phyloP scores from a whole-genome alignment of 352 stramenopile species.

The Blastocystis sp. region DNA sequence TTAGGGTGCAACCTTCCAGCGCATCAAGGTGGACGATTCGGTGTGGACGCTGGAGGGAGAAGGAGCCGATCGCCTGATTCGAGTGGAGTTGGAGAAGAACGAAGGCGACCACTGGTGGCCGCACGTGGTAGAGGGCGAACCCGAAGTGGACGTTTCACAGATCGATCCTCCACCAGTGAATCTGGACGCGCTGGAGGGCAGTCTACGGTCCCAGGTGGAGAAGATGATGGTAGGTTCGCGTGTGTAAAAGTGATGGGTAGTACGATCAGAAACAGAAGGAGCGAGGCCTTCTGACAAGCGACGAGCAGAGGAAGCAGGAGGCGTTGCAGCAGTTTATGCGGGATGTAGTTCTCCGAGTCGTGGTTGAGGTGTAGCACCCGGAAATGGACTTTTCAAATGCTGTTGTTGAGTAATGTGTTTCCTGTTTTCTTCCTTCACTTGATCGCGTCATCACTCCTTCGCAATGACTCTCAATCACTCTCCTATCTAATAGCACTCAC shows the following conservation, averaged over 20 bases:
- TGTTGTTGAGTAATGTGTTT: conserved; percentile 27
- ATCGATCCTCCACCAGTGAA: conserved; percentile 42
- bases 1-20: conserved; percentile 35
- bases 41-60: conserved; percentile 65
- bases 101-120: conserved; percentile 67
- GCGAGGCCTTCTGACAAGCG: neutral
- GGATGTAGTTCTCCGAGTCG: neutral
- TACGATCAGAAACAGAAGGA: conserved; percentile 29
- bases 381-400: conserved; percentile 48
- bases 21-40: conserved; percentile 61
- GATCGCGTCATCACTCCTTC: too few relatives aligned
- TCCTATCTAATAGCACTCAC: too few relatives aligned
- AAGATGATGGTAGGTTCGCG: conserved; percentile 60
- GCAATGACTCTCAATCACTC: too few relatives aligned
- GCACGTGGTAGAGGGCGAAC: conserved; percentile 7
- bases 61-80: neutral
- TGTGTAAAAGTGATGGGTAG: neutral
- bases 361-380: conserved; percentile 8
- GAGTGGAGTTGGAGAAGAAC: conserved; percentile 50
- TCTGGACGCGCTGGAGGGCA: conserved; percentile 12
- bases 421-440: neutral
- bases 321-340: conserved; percentile 19
- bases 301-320: conserved; percentile 10
- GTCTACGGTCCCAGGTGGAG: conserved; percentile 40
- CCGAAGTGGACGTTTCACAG: conserved; percentile 35